phyloP scores from a whole-genome alignment of 129 eudicot genomes.

The Lonicera japonica region DNA sequence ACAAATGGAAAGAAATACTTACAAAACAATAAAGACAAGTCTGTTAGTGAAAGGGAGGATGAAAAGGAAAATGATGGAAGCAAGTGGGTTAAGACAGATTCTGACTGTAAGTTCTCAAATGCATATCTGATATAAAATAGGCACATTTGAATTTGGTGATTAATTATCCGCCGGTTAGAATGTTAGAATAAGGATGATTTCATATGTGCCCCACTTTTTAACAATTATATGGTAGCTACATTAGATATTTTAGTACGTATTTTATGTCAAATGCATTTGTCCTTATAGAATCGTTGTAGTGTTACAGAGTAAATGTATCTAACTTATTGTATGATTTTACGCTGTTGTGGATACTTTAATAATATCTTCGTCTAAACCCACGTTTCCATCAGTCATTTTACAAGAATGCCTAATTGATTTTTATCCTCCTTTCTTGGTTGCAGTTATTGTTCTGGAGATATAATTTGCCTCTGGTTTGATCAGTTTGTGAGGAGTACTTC shows the following conservation, averaged over 20 bases:
- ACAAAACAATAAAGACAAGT: conserved; percentile 4
- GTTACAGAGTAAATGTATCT: too few relatives aligned
- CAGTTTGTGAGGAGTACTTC: background rate
- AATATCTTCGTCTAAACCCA: too few relatives aligned
- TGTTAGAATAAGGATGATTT: background rate
- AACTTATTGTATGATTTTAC: too few relatives aligned
- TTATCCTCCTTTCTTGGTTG: conserved; percentile 19
- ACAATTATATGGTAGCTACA: too few relatives aligned
- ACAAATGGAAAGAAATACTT: conserved; percentile 40
- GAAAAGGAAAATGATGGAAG: conserved; percentile 31
- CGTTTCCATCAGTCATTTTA: too few relatives aligned
- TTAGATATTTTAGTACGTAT: too few relatives aligned
- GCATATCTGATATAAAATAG: too few relatives aligned
- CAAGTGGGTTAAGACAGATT: conserved; percentile 86
- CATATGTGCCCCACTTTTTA: background rate
- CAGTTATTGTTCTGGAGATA: conserved; percentile 95
- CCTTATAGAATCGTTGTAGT: too few relatives aligned
- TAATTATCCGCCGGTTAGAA: too few relatives aligned
- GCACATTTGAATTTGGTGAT: too few relatives aligned
- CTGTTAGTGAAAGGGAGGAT: conserved; percentile 29
- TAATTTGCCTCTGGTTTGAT: conserved; percentile 21
- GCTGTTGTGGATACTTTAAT: too few relatives aligned
- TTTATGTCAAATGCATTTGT: too few relatives aligned
- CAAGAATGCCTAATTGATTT: background rate
- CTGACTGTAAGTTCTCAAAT: conserved; percentile 59